Evolutionary conservation across 2,329 filamentous ascomycete genomes (phyloP), one percentile per base, ranked within the genome.

Genomic region (Claviceps humidiphila): DNA sequence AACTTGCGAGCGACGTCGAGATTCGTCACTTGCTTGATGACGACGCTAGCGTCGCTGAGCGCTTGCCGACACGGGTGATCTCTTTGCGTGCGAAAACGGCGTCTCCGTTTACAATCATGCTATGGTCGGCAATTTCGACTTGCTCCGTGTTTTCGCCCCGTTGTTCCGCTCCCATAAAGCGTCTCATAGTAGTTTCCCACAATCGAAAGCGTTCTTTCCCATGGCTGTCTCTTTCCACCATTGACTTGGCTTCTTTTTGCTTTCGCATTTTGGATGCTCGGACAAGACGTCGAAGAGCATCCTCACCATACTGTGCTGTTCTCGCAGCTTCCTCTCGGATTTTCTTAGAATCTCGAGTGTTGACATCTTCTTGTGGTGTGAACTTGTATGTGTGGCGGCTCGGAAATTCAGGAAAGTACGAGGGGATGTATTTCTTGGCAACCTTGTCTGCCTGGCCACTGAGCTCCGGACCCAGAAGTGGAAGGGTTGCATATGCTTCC

Each of bases 361-460:
- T 69, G 42, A 66, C 68, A 54, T 76, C 70, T 17, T 76, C 70
- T 38, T 74, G 72, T 2, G 76, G 75, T 0, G 80, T 84, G 59
- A 75, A 78, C 41, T 73, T 75, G 64, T 82, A 84, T 3, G 80
- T 84, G 59, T 84, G 80, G 46, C 76, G 77, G 61, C 79, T 82
- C 0, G 81, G 81, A 54, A 84, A 84, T 9, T 75, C 71, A 0
- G 81, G 81, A 50, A 84, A 81, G 0, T 72, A 71, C 39, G 67
- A 65, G 0, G 81, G 81, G 11, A 84, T 81, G 63, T 80, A 82
- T 24, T 63, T 52, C 58, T 76, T 77, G 13, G 69, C 63, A 8
- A 75, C 71, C 59, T 81, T 82, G 56, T 84, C 80, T 1, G 68
- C 59, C 53, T 73, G 71, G 40, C 81, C 81, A 53, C 79, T 81